These are phyloP conservation scores for Calocera viscosa DNA, from an alignment of 768 basidiomycete genomes.

Conservation along the genomic window DNA sequence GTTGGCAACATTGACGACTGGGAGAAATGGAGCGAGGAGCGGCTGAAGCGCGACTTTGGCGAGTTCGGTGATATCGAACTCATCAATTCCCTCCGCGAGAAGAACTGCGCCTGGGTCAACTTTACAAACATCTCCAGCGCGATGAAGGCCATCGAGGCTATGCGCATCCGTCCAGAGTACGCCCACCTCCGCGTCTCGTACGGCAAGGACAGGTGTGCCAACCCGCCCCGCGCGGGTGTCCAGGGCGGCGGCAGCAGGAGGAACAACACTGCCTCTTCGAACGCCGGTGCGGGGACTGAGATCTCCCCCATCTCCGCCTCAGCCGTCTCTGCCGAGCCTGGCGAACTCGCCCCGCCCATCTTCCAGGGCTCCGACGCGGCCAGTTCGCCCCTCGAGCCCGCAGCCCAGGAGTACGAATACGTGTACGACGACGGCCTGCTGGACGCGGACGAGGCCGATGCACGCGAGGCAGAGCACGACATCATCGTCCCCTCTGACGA, in stretches of 20 bases:
- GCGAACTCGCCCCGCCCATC: no score
- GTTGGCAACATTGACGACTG: slow-evolving; percentile 93
- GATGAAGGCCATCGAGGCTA: slow-evolving; percentile 94
- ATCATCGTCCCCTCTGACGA: slow-evolving; percentile 1
- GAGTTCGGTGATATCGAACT: slow-evolving; percentile 96
- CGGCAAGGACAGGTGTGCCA: slow-evolving; percentile 92
- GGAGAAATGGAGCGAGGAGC: slow-evolving; percentile 79
- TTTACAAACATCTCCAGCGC: slow-evolving; percentile 91
- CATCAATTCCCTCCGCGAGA: slow-evolving; percentile 89
- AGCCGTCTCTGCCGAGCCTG: no score
- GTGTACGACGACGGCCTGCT: not conserved
- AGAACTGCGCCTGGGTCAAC: slow-evolving; percentile 94
- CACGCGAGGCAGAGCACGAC: not conserved
- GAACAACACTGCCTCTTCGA: not conserved
- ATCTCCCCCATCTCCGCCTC: no score
- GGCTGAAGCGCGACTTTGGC: slow-evolving; percentile 82
- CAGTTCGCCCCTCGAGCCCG: not conserved
- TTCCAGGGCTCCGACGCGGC: no score
- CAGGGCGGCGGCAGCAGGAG: slow-evolving; percentile 12
- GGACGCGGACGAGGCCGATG: slow-evolving; percentile 1
- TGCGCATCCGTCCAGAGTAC: slow-evolving; percentile 88
- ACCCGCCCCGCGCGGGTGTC: slow-evolving; percentile 51
- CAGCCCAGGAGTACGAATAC: not conserved
- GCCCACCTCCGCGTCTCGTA: slow-evolving; percentile 79
- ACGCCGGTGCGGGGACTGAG: not conserved